These are phyloP conservation scores for Citrus mangshanensis DNA, from an alignment of 345 rosid genomes.

Conservation along the genomic window DNA sequence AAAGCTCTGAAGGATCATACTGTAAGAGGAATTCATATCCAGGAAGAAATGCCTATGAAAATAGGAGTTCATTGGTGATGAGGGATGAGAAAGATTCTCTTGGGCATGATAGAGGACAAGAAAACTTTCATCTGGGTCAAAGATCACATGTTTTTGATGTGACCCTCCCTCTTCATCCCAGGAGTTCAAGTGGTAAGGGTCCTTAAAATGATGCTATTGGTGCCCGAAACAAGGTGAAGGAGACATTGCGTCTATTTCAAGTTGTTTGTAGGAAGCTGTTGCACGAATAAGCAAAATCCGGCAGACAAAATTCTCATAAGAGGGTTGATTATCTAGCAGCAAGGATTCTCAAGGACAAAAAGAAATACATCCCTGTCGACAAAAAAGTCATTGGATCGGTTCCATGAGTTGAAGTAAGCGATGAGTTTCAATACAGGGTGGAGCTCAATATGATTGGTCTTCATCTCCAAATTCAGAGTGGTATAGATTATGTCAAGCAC, in stretches of 20 bases:
- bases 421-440: conserved; percentile 71
- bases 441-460: conserved; percentile 76
- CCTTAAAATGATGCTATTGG: conserved; percentile 22
- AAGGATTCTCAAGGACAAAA: conserved; percentile 51
- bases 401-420: conserved; percentile 81
- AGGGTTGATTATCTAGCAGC: conserved; percentile 67
- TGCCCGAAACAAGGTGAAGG: conserved; percentile 69
- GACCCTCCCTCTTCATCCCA: conserved; percentile 47
- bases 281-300: conserved; percentile 64
- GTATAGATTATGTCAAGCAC: too few species aligned
- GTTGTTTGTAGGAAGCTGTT: conserved; percentile 59
- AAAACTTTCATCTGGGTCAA: too few species aligned
- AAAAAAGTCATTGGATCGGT: conserved; percentile 55
- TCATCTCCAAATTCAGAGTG: conserved; percentile 22
- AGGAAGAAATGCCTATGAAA: too few species aligned
- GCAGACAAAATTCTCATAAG: conserved; percentile 10
- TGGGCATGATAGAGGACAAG: too few species aligned
- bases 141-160: conserved; percentile 1
- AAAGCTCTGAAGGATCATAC: too few species aligned
- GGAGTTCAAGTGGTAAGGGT: conserved; percentile 20
- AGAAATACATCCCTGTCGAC: conserved; percentile 40
- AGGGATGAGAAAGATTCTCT: too few species aligned
- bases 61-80: too few species aligned
- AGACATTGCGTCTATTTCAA: conserved; percentile 69
- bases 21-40: too few species aligned